Evolutionary conservation across 2,329 filamentous ascomycete genomes (phyloP).

Genomic region (Fusarium camptoceras): DNA sequence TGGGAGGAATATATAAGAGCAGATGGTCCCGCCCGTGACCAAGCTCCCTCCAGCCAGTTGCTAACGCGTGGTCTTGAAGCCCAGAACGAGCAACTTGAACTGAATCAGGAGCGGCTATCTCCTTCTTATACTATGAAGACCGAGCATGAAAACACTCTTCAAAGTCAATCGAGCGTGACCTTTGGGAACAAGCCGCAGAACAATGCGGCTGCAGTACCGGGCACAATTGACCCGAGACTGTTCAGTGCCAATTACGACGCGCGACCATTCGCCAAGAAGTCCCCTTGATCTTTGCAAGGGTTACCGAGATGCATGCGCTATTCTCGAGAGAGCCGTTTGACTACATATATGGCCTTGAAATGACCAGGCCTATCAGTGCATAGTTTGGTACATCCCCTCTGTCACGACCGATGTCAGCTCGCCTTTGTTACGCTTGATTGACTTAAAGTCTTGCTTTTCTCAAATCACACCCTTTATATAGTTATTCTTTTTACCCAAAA

Average conservation of each 20-base stretch:
- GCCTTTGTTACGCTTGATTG: background rate
- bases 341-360: too few relatives aligned
- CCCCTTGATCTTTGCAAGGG: background rate
- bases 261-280: background rate
- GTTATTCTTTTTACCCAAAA: background rate
- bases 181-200: background rate
- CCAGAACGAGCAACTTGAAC: background rate
- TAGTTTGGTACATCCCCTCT: background rate
- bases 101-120: background rate
- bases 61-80: constrained; percentile 6
- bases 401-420: background rate
- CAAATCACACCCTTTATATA: background rate
- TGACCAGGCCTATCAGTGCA: background rate
- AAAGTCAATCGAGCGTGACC: background rate
- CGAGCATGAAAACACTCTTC: background rate
- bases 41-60: background rate
- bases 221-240: background rate
- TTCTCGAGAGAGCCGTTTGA: too few relatives aligned
- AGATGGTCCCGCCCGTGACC: background rate
- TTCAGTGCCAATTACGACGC: background rate
- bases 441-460: background rate
- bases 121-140: background rate
- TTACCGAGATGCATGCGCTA: background rate
- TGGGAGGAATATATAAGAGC: constrained; percentile 17
- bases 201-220: background rate